Evolutionary conservation across 805 yeast species (phyloP).

Genomic region (Tetrapisispora phaffii): DNA sequence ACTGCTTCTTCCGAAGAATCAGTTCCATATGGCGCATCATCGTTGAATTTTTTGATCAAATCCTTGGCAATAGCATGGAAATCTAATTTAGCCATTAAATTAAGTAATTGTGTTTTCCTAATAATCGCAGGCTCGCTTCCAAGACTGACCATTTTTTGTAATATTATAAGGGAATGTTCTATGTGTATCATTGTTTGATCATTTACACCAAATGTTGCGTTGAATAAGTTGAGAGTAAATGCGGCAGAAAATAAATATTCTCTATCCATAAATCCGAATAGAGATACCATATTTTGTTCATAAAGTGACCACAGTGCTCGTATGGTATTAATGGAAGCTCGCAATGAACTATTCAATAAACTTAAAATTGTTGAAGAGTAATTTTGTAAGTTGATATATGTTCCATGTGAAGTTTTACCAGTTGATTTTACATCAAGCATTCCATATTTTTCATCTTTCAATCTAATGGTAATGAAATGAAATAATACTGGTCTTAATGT

Average conservation of each 20-base stretch:
- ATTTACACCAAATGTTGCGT: conserved; percentile 74
- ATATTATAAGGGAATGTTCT: conserved; percentile 60
- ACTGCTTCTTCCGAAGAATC: not conserved
- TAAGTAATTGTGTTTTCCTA: conserved; percentile 60
- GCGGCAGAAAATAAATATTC: conserved; percentile 72
- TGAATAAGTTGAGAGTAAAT: conserved; percentile 61
- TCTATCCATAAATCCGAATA: conserved; percentile 81
- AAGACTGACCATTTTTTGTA: conserved; percentile 63
- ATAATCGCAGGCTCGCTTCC: conserved; percentile 77
- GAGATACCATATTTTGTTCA: conserved; percentile 73
- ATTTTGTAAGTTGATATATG: conserved; percentile 41
- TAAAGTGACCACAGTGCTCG: conserved; percentile 64
- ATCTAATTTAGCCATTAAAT: conserved; percentile 54
- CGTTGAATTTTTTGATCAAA: conserved; percentile 49
- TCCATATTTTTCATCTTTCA: conserved; percentile 28
- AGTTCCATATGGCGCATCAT: conserved; percentile 13
- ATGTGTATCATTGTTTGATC: conserved; percentile 62
- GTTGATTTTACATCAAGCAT: not conserved
- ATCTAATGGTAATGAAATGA: conserved; percentile 62
- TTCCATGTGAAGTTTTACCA: conserved; percentile 28
- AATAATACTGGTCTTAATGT: conserved; percentile 70
- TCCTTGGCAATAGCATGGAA: conserved; percentile 55
- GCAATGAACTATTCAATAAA: conserved; percentile 64
- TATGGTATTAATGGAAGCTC: conserved; percentile 68
- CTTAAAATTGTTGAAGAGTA: conserved; percentile 63